These are phyloP conservation scores for Russula brevipes DNA, from an alignment of 768 basidiomycete species.

Conservation along the genomic window DNA sequence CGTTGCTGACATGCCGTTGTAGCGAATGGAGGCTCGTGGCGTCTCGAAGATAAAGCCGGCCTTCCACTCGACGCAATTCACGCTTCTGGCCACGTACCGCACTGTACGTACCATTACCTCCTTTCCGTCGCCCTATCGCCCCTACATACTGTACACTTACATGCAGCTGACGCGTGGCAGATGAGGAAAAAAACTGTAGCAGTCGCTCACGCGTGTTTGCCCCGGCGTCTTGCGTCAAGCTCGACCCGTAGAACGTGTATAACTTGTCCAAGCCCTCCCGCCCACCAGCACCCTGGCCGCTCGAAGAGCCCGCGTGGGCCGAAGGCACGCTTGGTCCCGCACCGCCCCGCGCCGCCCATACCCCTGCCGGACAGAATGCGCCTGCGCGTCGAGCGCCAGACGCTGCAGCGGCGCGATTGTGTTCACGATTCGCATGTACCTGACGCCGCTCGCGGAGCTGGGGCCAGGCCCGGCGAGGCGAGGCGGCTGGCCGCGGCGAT, in stretches of 20 bases:
- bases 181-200: conserved; percentile 53
- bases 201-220: conserved; percentile 61
- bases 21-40: conserved; percentile 57
- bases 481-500: conserved; percentile 57
- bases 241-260: conserved; percentile 62
- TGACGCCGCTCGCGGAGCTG: conserved; percentile 47
- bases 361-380: conserved; percentile 41
- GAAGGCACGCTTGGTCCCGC: conserved; percentile 44
- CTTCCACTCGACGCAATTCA: conserved; percentile 69
- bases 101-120: conserved; percentile 43
- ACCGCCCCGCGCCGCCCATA: not conserved
- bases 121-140: not conserved
- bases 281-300: conserved; percentile 32
- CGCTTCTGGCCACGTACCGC: conserved; percentile 61
- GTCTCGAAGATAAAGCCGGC: conserved; percentile 71
- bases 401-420: conserved; percentile 55
- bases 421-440: conserved; percentile 62
- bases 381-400: conserved; percentile 57
- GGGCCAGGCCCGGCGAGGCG: conserved; percentile 48
- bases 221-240: conserved; percentile 58
- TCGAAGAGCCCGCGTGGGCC: conserved; percentile 65
- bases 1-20: not conserved
- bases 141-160: not conserved
- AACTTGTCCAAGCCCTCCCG: conserved; percentile 53
- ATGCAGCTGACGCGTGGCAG: conserved; percentile 31